These are phyloP conservation scores for Ogataea polymorpha DNA, from an alignment of 805 yeast species.

Conservation along the genomic window DNA sequence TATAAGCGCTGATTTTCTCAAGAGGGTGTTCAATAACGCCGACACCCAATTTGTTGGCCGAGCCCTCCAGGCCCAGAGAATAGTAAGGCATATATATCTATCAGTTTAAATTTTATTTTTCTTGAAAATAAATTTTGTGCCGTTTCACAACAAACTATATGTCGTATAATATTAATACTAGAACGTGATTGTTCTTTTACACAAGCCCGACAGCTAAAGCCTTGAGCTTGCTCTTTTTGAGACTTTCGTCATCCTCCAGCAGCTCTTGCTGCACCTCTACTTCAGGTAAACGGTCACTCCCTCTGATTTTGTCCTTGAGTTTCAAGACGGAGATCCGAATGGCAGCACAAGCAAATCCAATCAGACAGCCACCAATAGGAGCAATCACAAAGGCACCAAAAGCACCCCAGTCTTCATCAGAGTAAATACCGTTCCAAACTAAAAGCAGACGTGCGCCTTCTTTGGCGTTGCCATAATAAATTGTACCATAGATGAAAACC, in stretches of 20 bases:
- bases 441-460: constrained; percentile 77
- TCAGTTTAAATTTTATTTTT: neutral
- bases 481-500: constrained; percentile 79
- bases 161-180: neutral
- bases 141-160: neutral
- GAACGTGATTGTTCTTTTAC: constrained; percentile 12
- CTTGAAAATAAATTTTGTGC: neutral
- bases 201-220: constrained; percentile 11
- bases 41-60: constrained; percentile 94
- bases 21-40: constrained; percentile 78
- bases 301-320: constrained; percentile 32
- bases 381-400: constrained; percentile 94
- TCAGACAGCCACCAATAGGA: constrained; percentile 72
- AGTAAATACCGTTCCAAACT: constrained; percentile 77
- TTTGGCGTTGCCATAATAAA: constrained; percentile 67
- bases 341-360: constrained; percentile 51
- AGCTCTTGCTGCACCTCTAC: constrained; percentile 14
- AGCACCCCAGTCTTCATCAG: constrained; percentile 81
- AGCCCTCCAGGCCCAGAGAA: constrained; percentile 93
- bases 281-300: constrained; percentile 8
- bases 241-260: constrained; percentile 11
- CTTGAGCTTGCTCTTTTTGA: constrained; percentile 8
- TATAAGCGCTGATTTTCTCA: constrained; percentile 53
- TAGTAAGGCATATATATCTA: constrained; percentile 4
- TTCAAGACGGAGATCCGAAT: constrained; percentile 40